These are phyloP conservation scores for Tausonia pullulans DNA, from an alignment of 1,284 basidiomycete genomes.

Conservation along the genomic window DNA sequence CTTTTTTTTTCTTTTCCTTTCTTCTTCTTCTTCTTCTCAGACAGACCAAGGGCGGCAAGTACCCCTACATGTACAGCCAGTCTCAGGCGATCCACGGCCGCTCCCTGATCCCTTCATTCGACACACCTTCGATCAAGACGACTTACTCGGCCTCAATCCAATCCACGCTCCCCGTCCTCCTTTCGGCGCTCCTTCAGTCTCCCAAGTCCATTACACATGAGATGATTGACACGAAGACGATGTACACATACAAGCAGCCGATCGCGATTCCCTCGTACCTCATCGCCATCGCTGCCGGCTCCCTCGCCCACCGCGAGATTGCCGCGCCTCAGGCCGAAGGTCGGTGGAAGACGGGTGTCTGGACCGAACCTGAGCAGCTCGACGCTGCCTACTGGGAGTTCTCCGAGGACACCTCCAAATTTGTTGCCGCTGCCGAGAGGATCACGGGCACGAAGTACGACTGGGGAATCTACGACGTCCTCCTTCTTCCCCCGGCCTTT, in stretches of 20 bases:
- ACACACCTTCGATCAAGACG: conserved; percentile 24
- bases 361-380: conserved; percentile 77
- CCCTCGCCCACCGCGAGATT: conserved; percentile 64
- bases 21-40: conserved; percentile 32
- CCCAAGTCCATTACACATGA: conserved; percentile 37
- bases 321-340: conserved; percentile 40
- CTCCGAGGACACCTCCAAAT: conserved; percentile 67
- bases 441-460: conserved; percentile 53
- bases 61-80: conserved; percentile 88
- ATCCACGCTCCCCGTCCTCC: conserved; percentile 66
- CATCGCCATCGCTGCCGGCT: conserved; percentile 74
- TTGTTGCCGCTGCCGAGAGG: conserved; percentile 47
- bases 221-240: no score
- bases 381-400: conserved; percentile 80
- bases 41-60: conserved; percentile 77
- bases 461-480: conserved; percentile 82
- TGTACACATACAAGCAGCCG: conserved; percentile 46
- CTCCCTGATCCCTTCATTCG: conserved; percentile 64
- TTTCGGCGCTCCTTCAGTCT: conserved; percentile 68
- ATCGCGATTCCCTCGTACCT: conserved; percentile 76
- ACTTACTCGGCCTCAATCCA: conserved; percentile 65
- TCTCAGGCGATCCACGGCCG: conserved; percentile 87
- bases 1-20: neutral
- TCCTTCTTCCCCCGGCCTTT: conserved; percentile 89
- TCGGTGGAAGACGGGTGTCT: conserved; percentile 73